Conservation (phyloP, 2,329 filamentous ascomycete genomes). For the Diaporthe vexans region DNA sequence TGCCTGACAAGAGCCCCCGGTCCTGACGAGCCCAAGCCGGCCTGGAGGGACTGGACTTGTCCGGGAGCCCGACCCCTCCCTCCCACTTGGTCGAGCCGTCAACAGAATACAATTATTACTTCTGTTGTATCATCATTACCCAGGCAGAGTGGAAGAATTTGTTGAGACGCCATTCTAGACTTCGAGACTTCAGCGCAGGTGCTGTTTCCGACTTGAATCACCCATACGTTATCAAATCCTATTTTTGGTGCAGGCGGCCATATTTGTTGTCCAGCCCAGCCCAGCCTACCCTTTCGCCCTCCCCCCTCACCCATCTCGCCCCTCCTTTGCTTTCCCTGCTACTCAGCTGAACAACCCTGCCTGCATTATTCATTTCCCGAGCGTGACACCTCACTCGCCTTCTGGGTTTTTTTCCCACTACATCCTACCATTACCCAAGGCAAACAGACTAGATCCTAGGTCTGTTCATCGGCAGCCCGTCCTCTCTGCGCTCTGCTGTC, state of each 20-base stretch:
- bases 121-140: background rate
- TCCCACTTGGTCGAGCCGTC: background rate
- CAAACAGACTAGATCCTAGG: conserved; percentile 10
- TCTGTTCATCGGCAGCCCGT: background rate
- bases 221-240: conserved; percentile 34
- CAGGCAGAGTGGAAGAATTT: background rate
- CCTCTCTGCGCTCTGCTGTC: background rate
- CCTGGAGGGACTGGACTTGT: background rate
- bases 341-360: conserved; percentile 28
- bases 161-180: conserved; percentile 7
- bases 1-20: conserved; percentile 12
- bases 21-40: background rate
- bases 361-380: conserved; percentile 26
- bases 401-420: conserved; percentile 6
- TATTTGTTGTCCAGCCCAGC: conserved; percentile 23
- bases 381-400: conserved; percentile 31
- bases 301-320: background rate
- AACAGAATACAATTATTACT: background rate
- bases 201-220: conserved; percentile 8
- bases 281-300: background rate
- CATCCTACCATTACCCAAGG: background rate
- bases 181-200: too few species aligned
- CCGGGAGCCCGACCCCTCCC: background rate
- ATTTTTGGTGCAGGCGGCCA: conserved; percentile 40
- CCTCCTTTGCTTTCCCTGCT: conserved; percentile 25